Evolutionary conservation across 1,139 yeast species (phyloP).

Genomic region (Wickerhamomyces sp.): DNA sequence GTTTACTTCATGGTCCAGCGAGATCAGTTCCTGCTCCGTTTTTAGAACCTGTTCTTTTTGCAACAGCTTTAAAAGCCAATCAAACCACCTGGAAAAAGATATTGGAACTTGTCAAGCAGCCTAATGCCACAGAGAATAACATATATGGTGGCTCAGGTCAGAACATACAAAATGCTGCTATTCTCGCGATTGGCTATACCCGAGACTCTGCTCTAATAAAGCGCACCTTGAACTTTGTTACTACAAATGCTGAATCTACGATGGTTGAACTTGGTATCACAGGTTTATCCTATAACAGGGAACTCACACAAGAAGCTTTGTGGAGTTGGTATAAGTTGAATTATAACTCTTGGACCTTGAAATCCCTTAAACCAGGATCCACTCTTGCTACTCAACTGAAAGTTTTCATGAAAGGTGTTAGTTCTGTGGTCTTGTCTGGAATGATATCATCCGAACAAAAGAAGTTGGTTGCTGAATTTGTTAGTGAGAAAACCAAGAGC

Average conservation of each 20-base stretch:
- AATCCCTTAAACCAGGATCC: conserved; percentile 41
- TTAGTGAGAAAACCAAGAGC: conserved; percentile 28
- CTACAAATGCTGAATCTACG: conserved; percentile 49
- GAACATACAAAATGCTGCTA: conserved; percentile 50
- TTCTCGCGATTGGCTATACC: conserved; percentile 49
- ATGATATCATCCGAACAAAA: conserved; percentile 37
- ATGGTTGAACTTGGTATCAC: conserved; percentile 51
- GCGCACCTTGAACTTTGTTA: conserved; percentile 52
- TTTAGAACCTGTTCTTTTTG: conserved; percentile 32
- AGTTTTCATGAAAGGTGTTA: conserved; percentile 37
- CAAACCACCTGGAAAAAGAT: conserved; percentile 56
- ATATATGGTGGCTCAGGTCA: conserved; percentile 22
- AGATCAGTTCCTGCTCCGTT: conserved; percentile 47
- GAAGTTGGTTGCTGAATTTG: conserved; percentile 27
- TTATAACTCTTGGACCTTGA: conserved; percentile 46
- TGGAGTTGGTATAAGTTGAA: conserved; percentile 56
- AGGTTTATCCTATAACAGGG: conserved; percentile 37
- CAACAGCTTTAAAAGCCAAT: conserved; percentile 29
- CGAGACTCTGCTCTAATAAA: conserved; percentile 40
- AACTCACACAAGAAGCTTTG: conserved; percentile 24
- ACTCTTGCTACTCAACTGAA: conserved; percentile 34
- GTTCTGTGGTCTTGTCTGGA: conserved; percentile 37
- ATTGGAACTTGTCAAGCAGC: conserved; percentile 45
- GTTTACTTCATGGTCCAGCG: conserved; percentile 45
- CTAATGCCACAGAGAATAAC: conserved; percentile 31